Evolutionary conservation across 768 basidiomycete genomes (phyloP).

Genomic region (Psilocybe subaeruginosa): DNA sequence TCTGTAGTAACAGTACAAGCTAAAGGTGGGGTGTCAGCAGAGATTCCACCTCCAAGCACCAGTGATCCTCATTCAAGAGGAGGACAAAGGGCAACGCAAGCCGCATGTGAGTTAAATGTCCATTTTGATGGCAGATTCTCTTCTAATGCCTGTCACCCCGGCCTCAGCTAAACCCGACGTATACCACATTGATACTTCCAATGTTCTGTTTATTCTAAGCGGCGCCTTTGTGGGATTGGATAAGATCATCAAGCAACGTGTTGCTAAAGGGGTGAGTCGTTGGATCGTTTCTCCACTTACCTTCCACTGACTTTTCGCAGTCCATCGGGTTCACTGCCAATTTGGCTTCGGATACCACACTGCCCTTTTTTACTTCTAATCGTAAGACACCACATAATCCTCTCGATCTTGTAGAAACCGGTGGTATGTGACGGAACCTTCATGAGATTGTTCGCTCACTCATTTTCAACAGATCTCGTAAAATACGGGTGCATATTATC

Average conservation of each 20-base stretch:
- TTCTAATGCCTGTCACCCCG: neutral
- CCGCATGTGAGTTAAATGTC: constrained; percentile 31
- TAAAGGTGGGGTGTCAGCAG: constrained; percentile 55
- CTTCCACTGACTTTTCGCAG: constrained; percentile 37
- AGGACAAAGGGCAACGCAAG: constrained; percentile 50
- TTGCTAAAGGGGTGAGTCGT: constrained; percentile 81
- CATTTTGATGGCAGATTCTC: neutral
- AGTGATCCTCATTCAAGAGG: constrained; percentile 50
- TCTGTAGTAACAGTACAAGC: constrained; percentile 81
- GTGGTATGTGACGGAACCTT: constrained; percentile 42
- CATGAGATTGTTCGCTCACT: neutral
- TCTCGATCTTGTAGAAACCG: constrained; percentile 74
- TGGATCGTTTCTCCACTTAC: neutral
- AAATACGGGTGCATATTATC: constrained; percentile 68
- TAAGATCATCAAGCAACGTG: constrained; percentile 73
- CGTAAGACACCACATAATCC: constrained; percentile 52
- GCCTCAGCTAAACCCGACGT: constrained; percentile 60
- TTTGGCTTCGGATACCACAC: constrained; percentile 39
- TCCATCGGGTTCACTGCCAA: constrained; percentile 82
- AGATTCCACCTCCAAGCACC: constrained; percentile 38
- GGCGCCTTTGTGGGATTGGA: constrained; percentile 96
- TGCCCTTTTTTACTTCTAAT: constrained; percentile 84
- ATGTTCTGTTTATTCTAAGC: constrained; percentile 92
- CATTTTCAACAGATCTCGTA: constrained; percentile 61
- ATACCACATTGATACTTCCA: constrained; percentile 83